These are phyloP conservation scores for Calonectria multiphialidica DNA, from an alignment of 2,329 filamentous ascomycete species.

Conservation along the genomic window DNA sequence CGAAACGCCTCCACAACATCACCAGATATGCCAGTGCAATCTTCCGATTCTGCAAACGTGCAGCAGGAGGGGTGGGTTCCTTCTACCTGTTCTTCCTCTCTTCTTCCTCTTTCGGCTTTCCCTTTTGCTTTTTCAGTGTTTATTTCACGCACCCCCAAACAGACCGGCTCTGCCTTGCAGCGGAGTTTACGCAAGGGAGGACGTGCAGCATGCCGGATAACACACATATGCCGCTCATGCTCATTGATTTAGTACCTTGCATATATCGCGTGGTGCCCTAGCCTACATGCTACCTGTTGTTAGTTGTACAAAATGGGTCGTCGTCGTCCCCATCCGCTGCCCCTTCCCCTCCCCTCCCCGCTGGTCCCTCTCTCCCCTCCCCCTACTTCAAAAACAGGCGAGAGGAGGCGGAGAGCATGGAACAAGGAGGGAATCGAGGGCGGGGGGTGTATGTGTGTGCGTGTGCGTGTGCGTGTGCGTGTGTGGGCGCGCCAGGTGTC, in stretches of 20 bases:
- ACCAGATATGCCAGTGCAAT: background rate
- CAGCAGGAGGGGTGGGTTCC: background rate
- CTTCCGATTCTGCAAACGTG: background rate
- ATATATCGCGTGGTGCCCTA: background rate
- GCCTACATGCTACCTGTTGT: background rate
- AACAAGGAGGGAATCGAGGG: background rate
- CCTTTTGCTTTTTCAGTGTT: background rate
- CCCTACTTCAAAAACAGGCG: background rate
- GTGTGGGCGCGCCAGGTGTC: too few species aligned
- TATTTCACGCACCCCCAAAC: background rate
- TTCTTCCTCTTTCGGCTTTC: background rate
- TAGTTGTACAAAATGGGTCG: background rate
- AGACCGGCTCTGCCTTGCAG: background rate
- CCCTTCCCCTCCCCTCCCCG: too few species aligned
- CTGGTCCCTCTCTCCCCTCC: background rate
- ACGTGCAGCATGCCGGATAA: constrained; percentile 3
- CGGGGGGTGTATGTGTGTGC: too few species aligned
- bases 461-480: too few species aligned
- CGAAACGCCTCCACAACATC: background rate
- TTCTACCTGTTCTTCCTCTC: too few species aligned
- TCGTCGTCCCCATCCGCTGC: too few species aligned
- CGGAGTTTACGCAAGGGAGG: background rate
- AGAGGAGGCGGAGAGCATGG: background rate
- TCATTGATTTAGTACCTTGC: constrained; percentile 1
- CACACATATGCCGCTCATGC: background rate